A percentile compares a stretch with the other conserved stretches of the same genome.
These are phyloP conservation scores for Escallonia herrerae DNA, from an alignment of 129 eudicot species.

Conservation along the genomic window DNA sequence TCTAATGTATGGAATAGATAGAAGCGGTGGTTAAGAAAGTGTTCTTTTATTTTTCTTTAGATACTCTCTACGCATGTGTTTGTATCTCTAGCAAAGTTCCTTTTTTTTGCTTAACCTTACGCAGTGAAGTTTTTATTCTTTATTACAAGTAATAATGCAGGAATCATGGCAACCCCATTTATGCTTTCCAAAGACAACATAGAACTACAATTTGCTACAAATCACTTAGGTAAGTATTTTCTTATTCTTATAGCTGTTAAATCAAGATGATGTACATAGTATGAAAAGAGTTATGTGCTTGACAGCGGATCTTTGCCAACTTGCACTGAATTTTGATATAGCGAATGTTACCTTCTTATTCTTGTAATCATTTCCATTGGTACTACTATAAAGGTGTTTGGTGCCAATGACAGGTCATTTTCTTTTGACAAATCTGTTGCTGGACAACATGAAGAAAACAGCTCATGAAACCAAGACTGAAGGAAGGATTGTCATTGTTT, in stretches of 20 bases:
- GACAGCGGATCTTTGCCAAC: too few species aligned
- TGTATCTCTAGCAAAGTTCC: neutral
- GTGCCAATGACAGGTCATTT: conserved; percentile 56
- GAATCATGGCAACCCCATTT: conserved; percentile 76
- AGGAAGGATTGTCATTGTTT: conserved; percentile 74
- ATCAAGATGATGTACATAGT: neutral
- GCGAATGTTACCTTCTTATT: neutral
- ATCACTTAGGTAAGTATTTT: conserved; percentile 62
- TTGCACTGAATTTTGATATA: too few species aligned
- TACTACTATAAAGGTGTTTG: neutral
- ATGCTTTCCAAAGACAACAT: conserved; percentile 76
- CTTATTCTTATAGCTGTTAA: neutral
- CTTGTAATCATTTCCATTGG: neutral
- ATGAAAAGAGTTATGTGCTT: neutral
- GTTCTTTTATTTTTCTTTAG: neutral
- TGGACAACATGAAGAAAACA: conserved; percentile 73
- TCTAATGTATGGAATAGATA: conserved; percentile 51
- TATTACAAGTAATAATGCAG: conserved; percentile 82
- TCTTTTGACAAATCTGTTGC: conserved; percentile 56
- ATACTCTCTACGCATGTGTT: neutral
- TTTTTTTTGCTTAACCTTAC: neutral
- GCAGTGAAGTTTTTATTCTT: neutral
- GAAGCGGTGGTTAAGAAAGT: neutral
- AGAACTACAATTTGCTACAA: conserved; percentile 91
- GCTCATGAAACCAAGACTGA: conserved; percentile 46